Conservation (phyloP, 1,139 yeast species). For the Insectozyma bohioensis region DNA sequence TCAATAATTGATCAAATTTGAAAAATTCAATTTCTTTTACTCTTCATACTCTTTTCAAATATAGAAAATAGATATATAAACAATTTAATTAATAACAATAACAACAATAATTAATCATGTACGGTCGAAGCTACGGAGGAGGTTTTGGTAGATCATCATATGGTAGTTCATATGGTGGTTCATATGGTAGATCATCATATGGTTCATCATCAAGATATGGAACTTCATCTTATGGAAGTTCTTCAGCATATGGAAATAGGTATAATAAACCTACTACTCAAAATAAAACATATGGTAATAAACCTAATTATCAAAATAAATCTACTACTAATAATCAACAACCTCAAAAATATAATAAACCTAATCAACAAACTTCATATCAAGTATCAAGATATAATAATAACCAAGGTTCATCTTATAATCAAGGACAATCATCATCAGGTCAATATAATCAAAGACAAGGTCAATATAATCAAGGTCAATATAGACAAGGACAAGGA, state of each 20-base stretch:
- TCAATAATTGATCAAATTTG: too few relatives aligned
- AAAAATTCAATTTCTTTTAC: too few relatives aligned
- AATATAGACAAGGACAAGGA: neutral
- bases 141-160: constrained; percentile 5
- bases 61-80: too few relatives aligned
- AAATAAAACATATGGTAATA: neutral
- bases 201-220: neutral
- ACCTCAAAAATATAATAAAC: neutral
- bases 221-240: neutral
- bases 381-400: too few relatives aligned
- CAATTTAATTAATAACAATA: neutral
- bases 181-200: neutral
- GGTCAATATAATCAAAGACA: neutral
- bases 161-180: neutral
- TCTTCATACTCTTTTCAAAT: too few relatives aligned
- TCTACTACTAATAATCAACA: neutral
- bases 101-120: constrained; percentile 1
- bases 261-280: neutral
- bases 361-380: constrained; percentile 1
- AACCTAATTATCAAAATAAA: neutral
- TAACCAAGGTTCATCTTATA: neutral
- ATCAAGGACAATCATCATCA: constrained; percentile 1
- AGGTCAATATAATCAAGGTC: neutral
- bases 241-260: neutral
- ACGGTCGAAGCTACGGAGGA: constrained; percentile 6